A percentile compares a stretch with the other conserved stretches of the same genome.
phyloP scores from a whole-genome alignment of 345 rosid species.

The Hibiscus syriacus region DNA sequence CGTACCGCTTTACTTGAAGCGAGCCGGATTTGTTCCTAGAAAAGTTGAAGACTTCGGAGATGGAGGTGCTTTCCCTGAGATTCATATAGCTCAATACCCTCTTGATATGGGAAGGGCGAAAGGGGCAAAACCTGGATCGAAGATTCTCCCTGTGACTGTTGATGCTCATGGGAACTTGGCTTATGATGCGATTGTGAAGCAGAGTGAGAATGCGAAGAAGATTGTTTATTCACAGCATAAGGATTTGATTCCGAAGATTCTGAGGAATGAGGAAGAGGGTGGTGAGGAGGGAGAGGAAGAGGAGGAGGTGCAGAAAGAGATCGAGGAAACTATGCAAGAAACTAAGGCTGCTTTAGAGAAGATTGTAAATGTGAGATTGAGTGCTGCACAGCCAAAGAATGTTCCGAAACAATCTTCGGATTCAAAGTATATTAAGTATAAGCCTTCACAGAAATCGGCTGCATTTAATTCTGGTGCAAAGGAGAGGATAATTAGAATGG shows the following conservation, averaged over 20 bases:
- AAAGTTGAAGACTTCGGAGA: slow-evolving; percentile 90
- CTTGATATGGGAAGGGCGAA: slow-evolving; percentile 79
- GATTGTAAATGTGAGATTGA: slow-evolving; percentile 78
- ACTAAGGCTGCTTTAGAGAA: slow-evolving; percentile 77
- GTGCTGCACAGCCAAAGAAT: slow-evolving; percentile 93
- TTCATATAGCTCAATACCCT: slow-evolving; percentile 81
- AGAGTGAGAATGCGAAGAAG: slow-evolving; percentile 58
- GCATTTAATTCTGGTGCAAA: slow-evolving; percentile 91
- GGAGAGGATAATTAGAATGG: slow-evolving; percentile 90
- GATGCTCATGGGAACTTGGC: slow-evolving; percentile 89
- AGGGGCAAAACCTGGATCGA: slow-evolving; percentile 62
- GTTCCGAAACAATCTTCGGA: slow-evolving; percentile 74
- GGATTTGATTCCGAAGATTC: slow-evolving; percentile 71
- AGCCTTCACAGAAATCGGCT: slow-evolving; percentile 82
- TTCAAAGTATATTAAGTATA: slow-evolving; percentile 72
- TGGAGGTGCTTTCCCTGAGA: slow-evolving; percentile 98
- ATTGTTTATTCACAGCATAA: slow-evolving; percentile 77
- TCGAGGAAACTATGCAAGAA: slow-evolving; percentile 65
- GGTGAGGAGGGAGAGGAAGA: slow-evolving; percentile 35
- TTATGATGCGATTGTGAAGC: slow-evolving; percentile 84
- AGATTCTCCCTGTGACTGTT: slow-evolving; percentile 70
- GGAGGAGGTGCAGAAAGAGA: slow-evolving; percentile 58
- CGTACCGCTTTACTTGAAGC: slow-evolving; percentile 66
- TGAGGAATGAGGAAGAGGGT: slow-evolving; percentile 38
- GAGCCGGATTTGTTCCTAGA: slow-evolving; percentile 72